Conservation (phyloP, 352 stramenopile genomes). For the Globisporangium barbulae region DNA sequence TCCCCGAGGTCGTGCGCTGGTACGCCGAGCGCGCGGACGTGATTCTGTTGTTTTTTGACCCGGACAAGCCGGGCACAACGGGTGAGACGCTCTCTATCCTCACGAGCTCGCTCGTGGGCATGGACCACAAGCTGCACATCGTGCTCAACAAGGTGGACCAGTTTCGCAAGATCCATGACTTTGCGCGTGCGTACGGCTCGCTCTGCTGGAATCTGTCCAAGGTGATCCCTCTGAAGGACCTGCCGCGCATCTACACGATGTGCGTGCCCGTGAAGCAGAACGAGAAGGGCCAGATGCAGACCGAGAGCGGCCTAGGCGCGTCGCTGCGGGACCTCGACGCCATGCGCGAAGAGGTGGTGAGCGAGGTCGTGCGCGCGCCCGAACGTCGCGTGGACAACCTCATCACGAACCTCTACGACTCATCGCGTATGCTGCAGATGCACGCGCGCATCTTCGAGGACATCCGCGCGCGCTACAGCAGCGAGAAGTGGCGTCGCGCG, state of each 20-base stretch:
- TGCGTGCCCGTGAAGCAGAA: slow-evolving; percentile 92
- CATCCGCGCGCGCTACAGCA: slow-evolving; percentile 68
- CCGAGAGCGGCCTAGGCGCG: slow-evolving; percentile 52
- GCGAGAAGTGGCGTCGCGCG: slow-evolving; percentile 79
- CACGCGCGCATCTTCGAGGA: slow-evolving; percentile 90
- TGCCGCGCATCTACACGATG: slow-evolving; percentile 99
- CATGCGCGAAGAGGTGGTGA: slow-evolving; percentile 96
- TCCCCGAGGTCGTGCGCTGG: slow-evolving; percentile 96
- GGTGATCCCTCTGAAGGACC: slow-evolving; percentile 99
- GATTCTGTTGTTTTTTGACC: slow-evolving; percentile 99
- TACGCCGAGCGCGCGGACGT: slow-evolving; percentile 98
- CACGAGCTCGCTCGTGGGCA: slow-evolving; percentile 94
- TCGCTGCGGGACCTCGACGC: slow-evolving; percentile 95
- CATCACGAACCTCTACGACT: slow-evolving; percentile 98
- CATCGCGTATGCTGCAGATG: slow-evolving; percentile 92
- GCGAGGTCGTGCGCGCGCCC: slow-evolving; percentile 96
- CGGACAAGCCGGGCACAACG: slow-evolving; percentile 99
- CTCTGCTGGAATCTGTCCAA: slow-evolving; percentile 99
- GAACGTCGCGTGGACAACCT: slow-evolving; percentile 99
- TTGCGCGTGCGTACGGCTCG: slow-evolving; percentile 97
- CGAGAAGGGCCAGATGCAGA: slow-evolving; percentile 36
- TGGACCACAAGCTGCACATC: slow-evolving; percentile 99
- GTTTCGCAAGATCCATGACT: slow-evolving; percentile 99
- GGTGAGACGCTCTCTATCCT: slow-evolving; percentile 98
- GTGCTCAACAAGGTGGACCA: slow-evolving; percentile 99